phyloP scores from a whole-genome alignment of 805 yeast species.

The Metschnikowia vanudenii region DNA sequence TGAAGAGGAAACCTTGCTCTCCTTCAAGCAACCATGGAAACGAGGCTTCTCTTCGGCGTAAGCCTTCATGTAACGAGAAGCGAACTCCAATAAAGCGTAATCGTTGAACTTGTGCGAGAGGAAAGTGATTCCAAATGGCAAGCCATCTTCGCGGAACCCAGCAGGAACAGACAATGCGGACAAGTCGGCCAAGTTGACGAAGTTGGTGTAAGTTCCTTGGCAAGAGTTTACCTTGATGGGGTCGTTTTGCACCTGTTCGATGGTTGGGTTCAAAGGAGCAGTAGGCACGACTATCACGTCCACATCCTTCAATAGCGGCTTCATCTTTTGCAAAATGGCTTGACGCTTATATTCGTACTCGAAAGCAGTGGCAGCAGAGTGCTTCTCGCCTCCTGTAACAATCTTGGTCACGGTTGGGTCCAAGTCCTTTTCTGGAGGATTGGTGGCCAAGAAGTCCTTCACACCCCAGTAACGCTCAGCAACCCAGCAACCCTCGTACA shows the following conservation, averaged over 20 bases:
- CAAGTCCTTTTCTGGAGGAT: constrained; percentile 66
- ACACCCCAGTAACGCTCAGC: constrained; percentile 90
- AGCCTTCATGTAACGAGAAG: constrained; percentile 61
- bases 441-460: constrained; percentile 64
- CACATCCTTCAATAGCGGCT: constrained; percentile 50
- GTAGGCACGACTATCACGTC: constrained; percentile 91
- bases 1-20: constrained; percentile 32
- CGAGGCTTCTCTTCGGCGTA: constrained; percentile 48
- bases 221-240: constrained; percentile 81
- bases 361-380: constrained; percentile 80
- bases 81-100: constrained; percentile 82
- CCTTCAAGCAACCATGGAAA: constrained; percentile 52
- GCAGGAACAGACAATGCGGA: constrained; percentile 90
- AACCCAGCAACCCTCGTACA: constrained; percentile 99
- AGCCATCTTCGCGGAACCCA: constrained; percentile 78
- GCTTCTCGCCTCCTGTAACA: constrained; percentile 73
- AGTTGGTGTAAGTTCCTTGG: constrained; percentile 98
- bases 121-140: constrained; percentile 89
- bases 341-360: constrained; percentile 85
- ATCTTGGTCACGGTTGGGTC: constrained; percentile 83
- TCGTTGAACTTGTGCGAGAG: constrained; percentile 82
- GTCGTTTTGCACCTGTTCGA: constrained; percentile 67
- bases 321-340: constrained; percentile 66
- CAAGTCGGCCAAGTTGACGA: constrained; percentile 90
- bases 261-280: constrained; percentile 87